Base-by-base conservation (phyloP, 148 eudicot genomes). In the Mesembryanthemum crystallinum region DNA sequence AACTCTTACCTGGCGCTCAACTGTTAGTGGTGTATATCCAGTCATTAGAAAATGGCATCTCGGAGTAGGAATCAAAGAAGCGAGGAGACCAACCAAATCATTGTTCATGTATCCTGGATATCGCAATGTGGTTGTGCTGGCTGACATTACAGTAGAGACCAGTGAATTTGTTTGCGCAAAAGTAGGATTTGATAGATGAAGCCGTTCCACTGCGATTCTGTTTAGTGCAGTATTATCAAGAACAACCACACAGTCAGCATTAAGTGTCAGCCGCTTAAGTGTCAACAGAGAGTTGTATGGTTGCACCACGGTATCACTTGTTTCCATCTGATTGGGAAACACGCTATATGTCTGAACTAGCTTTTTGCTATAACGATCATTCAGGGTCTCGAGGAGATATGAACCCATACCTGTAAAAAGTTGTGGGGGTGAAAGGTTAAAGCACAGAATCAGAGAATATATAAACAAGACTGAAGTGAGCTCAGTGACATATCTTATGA, bases 91-190 rank as follows among this genome's bases (percentile, higher is more conserved):
- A 80, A 96, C 99, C 83, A 96, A 88, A 82, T 96, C 99, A 86
- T 96, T 96, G 78, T 96, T 96, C 99, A 96, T 96, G 78, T 96
- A 96, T 72, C 99, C 99, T 61, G 99, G 99, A 81, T 96, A 96
- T 24, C 99, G 92, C 76, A 96, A 81, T 28, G 99, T 96, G 59
- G 99, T 96, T 28, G 99, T 96, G 89, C 99, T 96, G 49, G 99
- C 99, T 20, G 99, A 92, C 99, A 96, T 96, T 61, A 96, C 99
- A 69, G 99, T 96, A 29, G 99, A 96, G 25, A 96, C 99, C 77
- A 96, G 74, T 25, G 99, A 92, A 82, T 96, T 96, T 78, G 98
- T 96, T 82, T 96, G 97, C 64, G 91, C 89, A 86, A 96, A 91
- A 33, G 99, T 89, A 76, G 99, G 99, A 84, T 86, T 92, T 71